Evolutionary conservation across 2,329 filamentous ascomycete species (phyloP).

Genomic region (Plectosphaerella plurivora): DNA sequence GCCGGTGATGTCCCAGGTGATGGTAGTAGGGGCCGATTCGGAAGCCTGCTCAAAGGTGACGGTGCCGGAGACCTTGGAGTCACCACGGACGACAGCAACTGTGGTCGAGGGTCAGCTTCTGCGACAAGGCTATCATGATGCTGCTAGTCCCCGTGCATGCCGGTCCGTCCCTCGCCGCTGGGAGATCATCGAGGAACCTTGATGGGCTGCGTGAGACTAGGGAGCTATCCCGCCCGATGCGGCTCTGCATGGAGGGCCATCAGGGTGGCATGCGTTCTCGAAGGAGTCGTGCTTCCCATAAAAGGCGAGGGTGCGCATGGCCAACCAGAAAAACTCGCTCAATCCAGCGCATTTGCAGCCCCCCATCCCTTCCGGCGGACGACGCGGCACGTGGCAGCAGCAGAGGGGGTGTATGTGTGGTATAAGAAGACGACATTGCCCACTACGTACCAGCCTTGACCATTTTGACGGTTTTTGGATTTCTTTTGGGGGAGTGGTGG

Average conservation of each 20-base stretch:
- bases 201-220: background rate
- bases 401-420: slow-evolving; percentile 15
- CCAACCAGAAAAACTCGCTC: slow-evolving; percentile 48
- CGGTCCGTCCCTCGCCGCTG: background rate
- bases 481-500: slow-evolving; percentile 9
- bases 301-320: background rate
- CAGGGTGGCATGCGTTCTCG: slow-evolving; percentile 14
- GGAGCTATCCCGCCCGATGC: background rate
- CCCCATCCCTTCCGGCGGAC: slow-evolving; percentile 14
- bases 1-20: slow-evolving; percentile 90
- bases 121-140: background rate
- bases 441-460: slow-evolving; percentile 86
- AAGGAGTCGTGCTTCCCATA: slow-evolving; percentile 11
- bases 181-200: background rate
- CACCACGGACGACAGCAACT: slow-evolving; percentile 97
- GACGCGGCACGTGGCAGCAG: slow-evolving; percentile 1
- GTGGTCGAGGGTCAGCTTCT: slow-evolving; percentile 12
- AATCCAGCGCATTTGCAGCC: slow-evolving; percentile 45
- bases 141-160: background rate
- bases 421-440: slow-evolving; percentile 11
- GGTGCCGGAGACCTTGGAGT: slow-evolving; percentile 91
- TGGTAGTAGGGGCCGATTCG: slow-evolving; percentile 76
- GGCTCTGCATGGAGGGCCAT: slow-evolving; percentile 18
- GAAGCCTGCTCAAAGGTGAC: slow-evolving; percentile 90
- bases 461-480: slow-evolving; percentile 69